These are phyloP conservation scores for Chaetomium strumarium DNA, from an alignment of 2,329 filamentous ascomycete species.

Conservation along the genomic window DNA sequence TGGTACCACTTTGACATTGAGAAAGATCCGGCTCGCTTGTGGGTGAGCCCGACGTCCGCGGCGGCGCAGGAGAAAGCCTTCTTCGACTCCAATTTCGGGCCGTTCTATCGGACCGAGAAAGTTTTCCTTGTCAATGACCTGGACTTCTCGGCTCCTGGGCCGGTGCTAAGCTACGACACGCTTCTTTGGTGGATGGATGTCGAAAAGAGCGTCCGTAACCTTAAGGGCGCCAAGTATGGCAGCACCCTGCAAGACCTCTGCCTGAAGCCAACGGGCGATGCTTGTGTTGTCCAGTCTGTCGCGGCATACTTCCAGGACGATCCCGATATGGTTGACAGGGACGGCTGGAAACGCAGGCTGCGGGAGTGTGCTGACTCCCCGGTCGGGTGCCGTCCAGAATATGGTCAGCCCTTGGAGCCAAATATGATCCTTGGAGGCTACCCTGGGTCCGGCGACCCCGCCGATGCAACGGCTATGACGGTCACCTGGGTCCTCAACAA, in stretches of 20 bases:
- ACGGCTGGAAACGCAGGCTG: constrained; percentile 67
- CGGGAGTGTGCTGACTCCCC: constrained; percentile 71
- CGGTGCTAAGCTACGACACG: constrained; percentile 83
- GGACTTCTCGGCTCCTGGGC: constrained; percentile 53
- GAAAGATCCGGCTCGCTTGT: constrained; percentile 81
- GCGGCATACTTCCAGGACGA: constrained; percentile 77
- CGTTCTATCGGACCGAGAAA: constrained; percentile 93
- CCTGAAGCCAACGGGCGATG: constrained; percentile 85
- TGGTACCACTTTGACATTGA: constrained; percentile 89
- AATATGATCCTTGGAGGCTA: constrained; percentile 83
- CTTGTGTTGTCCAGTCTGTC: constrained; percentile 90
- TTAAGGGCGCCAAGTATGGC: constrained; percentile 64
- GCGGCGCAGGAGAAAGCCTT: constrained; percentile 91
- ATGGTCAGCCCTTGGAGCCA: constrained; percentile 81
- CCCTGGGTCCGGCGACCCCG: constrained; percentile 55
- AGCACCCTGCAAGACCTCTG: constrained; percentile 78
- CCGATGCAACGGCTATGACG: constrained; percentile 73
- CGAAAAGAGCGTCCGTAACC: constrained; percentile 66
- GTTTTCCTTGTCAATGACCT: constrained; percentile 90
- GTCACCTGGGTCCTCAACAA: constrained; percentile 96
- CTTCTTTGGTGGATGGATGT: constrained; percentile 91
- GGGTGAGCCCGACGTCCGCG: constrained; percentile 91
- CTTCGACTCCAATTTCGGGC: constrained; percentile 88
- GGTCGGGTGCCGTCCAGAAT: constrained; percentile 79
- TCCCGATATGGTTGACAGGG: constrained; percentile 53